Percentiles rank a stretch among this genome's conserved stretches.
These are phyloP conservation scores for Penicillium argentinense DNA, from an alignment of 495 filamentous ascomycete species.

Conservation along the genomic window DNA sequence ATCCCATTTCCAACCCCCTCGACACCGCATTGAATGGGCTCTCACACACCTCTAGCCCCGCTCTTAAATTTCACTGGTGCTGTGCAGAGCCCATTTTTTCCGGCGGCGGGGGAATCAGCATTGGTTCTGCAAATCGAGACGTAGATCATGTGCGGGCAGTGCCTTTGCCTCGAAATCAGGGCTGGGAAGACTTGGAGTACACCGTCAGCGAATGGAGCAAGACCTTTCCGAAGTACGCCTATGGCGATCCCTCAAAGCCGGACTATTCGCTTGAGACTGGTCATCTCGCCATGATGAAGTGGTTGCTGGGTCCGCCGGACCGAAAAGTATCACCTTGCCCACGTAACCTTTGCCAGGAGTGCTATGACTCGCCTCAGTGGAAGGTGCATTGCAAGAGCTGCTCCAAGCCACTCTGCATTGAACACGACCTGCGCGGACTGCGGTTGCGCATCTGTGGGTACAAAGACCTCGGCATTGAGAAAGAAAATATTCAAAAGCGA, in stretches of 20 bases:
- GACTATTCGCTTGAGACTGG: slow-evolving; percentile 44
- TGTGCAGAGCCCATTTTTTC: slow-evolving; percentile 64
- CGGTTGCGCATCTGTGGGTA: slow-evolving; percentile 61
- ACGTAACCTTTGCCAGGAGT: slow-evolving; percentile 60
- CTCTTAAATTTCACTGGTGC: slow-evolving; percentile 59
- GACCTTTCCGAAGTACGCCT: slow-evolving; percentile 44
- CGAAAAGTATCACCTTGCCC: slow-evolving; percentile 52
- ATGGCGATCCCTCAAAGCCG: slow-evolving; percentile 42
- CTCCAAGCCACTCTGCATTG: slow-evolving; percentile 58
- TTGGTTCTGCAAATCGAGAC: slow-evolving; percentile 51
- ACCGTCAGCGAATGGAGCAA: slow-evolving; percentile 46
- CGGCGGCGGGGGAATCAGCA: slow-evolving; percentile 60
- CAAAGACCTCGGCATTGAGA: slow-evolving; percentile 55
- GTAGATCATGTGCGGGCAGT: slow-evolving; percentile 57
- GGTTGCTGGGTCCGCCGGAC: slow-evolving; percentile 47
- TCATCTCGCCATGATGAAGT: slow-evolving; percentile 53
- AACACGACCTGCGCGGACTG: slow-evolving; percentile 61
- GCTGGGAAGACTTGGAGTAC: slow-evolving; percentile 57
- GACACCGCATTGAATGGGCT: slow-evolving; percentile 33
- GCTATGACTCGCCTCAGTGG: slow-evolving; percentile 58
- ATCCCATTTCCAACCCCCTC: slow-evolving; percentile 31
- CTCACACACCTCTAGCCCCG: slow-evolving; percentile 35
- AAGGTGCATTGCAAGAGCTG: slow-evolving; percentile 59
- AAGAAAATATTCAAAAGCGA: slow-evolving; percentile 39
- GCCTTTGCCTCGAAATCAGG: slow-evolving; percentile 52